phyloP scores from a whole-genome alignment of 768 basidiomycete genomes.

The Mycena kentingensis region DNA sequence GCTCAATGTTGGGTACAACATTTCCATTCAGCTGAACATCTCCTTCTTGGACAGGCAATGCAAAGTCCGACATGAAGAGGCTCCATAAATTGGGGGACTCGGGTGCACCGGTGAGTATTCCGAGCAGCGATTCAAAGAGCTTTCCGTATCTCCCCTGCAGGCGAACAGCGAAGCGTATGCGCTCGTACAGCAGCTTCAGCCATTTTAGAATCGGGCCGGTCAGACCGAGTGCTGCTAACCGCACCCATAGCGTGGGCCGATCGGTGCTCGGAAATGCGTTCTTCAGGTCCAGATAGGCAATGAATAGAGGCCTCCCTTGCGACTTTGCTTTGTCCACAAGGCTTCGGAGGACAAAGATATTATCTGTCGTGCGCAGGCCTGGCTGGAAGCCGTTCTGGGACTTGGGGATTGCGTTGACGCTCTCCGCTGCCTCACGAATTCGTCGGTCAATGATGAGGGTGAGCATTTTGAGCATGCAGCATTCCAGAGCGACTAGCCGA shows the following conservation, averaged over 20 bases:
- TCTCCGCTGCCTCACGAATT: slow-evolving; percentile 1
- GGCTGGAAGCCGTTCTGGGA: neutral
- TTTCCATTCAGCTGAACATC: neutral
- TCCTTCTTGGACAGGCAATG: neutral
- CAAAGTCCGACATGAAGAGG: neutral
- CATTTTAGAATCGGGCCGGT: neutral
- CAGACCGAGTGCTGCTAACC: neutral
- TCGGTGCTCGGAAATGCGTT: neutral
- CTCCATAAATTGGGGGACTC: neutral
- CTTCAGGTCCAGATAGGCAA: slow-evolving; percentile 1
- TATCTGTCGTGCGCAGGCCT: neutral
- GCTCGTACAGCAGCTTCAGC: neutral
- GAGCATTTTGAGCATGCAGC: slow-evolving; percentile 27
- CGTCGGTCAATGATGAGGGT: slow-evolving; percentile 4
- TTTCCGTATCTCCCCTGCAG: neutral
- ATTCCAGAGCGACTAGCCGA: slow-evolving; percentile 26
- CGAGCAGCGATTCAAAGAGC: neutral
- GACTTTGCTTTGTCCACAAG: slow-evolving; percentile 2
- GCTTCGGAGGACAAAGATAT: slow-evolving; percentile 1
- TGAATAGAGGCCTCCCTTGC: neutral
- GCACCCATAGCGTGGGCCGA: slow-evolving; percentile 4
- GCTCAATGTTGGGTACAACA: neutral
- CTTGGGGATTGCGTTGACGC: neutral
- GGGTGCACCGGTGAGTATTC: neutral
- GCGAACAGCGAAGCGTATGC: neutral